Base-by-base conservation (phyloP, 2,329 filamentous ascomycete species). In the Nemania serpens region DNA sequence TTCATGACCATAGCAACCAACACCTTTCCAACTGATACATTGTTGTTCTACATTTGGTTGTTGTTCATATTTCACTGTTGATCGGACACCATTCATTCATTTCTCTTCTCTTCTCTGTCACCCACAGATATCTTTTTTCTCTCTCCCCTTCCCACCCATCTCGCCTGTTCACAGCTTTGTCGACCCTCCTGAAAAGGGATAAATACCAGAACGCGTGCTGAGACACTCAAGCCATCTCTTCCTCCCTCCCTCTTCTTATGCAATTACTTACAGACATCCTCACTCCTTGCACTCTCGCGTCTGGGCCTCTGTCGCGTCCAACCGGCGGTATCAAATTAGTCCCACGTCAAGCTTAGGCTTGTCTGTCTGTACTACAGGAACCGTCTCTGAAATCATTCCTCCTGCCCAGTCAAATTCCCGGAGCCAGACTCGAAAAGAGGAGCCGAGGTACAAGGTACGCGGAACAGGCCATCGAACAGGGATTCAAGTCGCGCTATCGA, bases 401-500 rank as follows among this genome's bases (percentile, higher is more conserved):
- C 50, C 25, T 22, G 18, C 20, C 43, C 46, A 43, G 39, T 52
- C 42, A 39, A 48, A 36, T n/a, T 12, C 13, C 25, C 47, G 17
- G 29, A 47, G 45, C 15, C 49, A 13, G 45, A 11, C 33, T 46
- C 39, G 37, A 12, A 57, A 41, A 22, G n/a, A n/a, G n/a, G n/a
- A n/a, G n/a, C n/a, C 25, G 45, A 65, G 57, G 64, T 66, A 66
- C 52, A 18, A 39, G 63, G 61, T 66, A 66, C 63, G 37, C 58
- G 51, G 29, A 54, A 53, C 45, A 37, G 53, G 61, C 48, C 51
- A 17, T 29, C n/a, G 15, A 39, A 37, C 59, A 66, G 54, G 63
- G 65, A 45, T 64, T 29, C 12, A 42, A 66, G 59, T 68, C 68
- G 68, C 68, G 66, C 64, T 68, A 66, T 58, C 37, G 46, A 69